These are phyloP conservation scores for Trichoderma sp. DNA, from an alignment of 2,329 filamentous ascomycete species.

Conservation along the genomic window DNA sequence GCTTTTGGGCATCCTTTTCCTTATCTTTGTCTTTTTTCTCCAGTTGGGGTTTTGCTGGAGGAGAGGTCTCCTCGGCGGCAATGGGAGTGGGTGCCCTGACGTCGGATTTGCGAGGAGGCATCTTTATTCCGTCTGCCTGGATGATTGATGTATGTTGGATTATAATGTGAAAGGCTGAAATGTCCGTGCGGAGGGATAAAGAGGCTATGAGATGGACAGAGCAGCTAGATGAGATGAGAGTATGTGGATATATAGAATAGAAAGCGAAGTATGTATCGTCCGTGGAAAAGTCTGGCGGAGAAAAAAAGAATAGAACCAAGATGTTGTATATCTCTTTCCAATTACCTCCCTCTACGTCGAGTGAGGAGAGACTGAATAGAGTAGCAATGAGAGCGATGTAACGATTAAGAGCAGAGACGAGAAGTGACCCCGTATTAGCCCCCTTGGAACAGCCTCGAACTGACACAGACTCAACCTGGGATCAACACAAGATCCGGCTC, in stretches of 20 bases:
- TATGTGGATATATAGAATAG: background rate
- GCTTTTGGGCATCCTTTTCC: slow-evolving; percentile 39
- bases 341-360: background rate
- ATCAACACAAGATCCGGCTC: background rate
- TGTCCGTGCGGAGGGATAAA: background rate
- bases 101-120: slow-evolving; percentile 63
- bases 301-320: background rate
- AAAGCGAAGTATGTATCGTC: background rate
- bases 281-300: background rate
- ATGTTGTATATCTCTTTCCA: background rate
- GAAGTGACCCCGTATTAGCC: background rate
- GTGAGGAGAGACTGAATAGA: background rate
- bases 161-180: background rate
- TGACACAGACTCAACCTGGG: background rate
- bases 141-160: background rate
- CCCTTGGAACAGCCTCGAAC: background rate
- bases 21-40: slow-evolving; percentile 44
- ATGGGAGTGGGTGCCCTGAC: slow-evolving; percentile 30
- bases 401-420: background rate
- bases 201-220: background rate
- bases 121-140: slow-evolving; percentile 34
- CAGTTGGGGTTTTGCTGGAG: slow-evolving; percentile 34
- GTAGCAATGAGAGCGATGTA: background rate
- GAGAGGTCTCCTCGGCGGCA: slow-evolving; percentile 33
- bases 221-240: background rate